Evolutionary conservation across 1,284 basidiomycete species (phyloP).

Genomic region (Boletus sp.): DNA sequence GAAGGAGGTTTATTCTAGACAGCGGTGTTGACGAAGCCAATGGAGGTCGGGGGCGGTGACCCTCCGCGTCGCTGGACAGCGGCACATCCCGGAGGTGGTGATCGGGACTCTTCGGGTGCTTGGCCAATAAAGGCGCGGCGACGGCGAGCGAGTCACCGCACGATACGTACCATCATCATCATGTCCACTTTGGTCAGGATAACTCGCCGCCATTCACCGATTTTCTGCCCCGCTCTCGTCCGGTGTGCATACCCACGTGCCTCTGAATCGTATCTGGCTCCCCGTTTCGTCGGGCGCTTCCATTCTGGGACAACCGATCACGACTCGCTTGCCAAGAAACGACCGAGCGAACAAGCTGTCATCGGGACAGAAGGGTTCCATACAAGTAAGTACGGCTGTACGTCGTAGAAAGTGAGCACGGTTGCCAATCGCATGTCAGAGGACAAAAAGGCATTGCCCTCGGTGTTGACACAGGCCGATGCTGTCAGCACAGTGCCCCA

Average conservation of each 20-base stretch:
- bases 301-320: conserved; percentile 32
- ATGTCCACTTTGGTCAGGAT: conserved; percentile 33
- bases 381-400: conserved; percentile 21
- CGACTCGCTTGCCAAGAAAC: conserved; percentile 32
- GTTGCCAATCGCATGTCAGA: conserved; percentile 24
- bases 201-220: conserved; percentile 12
- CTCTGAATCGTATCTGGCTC: conserved; percentile 9
- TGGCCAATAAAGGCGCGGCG: conserved; percentile 28
- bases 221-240: conserved; percentile 18
- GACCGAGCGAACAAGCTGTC: conserved; percentile 26
- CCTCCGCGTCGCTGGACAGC: conserved; percentile 5
- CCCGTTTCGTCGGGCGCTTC: conserved; percentile 21
- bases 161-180: conserved; percentile 4
- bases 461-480: conserved; percentile 28
- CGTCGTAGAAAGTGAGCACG: background rate
- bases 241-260: conserved; percentile 6
- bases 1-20: background rate
- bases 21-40: background rate
- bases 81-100: conserved; percentile 30
- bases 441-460: conserved; percentile 28
- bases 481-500: conserved; percentile 49
- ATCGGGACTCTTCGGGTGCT: conserved; percentile 32
- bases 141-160: conserved; percentile 4
- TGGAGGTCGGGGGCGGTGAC: conserved; percentile 1
- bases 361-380: conserved; percentile 39